These are phyloP conservation scores for Bruguiera hainesii DNA, from an alignment of 441 rosid genomes.

Conservation along the genomic window DNA sequence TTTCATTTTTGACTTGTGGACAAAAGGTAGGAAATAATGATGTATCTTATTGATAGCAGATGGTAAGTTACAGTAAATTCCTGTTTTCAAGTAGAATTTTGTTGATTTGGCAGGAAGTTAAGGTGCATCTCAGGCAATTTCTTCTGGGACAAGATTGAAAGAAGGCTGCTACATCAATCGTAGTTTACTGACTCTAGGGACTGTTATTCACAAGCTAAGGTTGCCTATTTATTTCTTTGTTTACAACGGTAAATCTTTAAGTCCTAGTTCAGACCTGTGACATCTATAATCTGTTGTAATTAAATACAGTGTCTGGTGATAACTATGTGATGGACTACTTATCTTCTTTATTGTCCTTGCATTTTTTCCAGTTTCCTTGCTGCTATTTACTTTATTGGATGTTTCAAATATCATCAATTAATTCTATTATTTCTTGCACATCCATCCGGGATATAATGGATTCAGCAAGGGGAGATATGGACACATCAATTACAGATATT, in stretches of 20 bases:
- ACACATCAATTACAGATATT: slow-evolving; percentile 43
- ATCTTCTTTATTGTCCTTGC: too few relatives aligned
- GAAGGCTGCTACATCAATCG: slow-evolving; percentile 49
- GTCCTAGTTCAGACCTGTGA: too few relatives aligned
- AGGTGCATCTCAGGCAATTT: slow-evolving; percentile 40
- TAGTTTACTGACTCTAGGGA: slow-evolving; percentile 44
- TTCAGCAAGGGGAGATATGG: slow-evolving; percentile 45
- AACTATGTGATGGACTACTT: too few relatives aligned
- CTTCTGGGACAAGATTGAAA: slow-evolving; percentile 39
- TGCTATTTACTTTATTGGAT: neutral
- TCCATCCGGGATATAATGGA: slow-evolving; percentile 1
- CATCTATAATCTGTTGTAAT: too few relatives aligned
- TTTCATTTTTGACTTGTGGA: neutral
- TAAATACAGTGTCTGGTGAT: too few relatives aligned
- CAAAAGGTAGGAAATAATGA: neutral
- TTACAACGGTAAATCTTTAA: too few relatives aligned
- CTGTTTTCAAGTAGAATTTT: slow-evolving; percentile 21
- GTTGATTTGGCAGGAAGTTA: slow-evolving; percentile 42
- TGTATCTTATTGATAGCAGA: neutral
- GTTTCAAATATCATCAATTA: neutral
- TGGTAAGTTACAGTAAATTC: neutral
- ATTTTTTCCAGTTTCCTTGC: neutral
- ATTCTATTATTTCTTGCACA: neutral
- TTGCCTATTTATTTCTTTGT: neutral
- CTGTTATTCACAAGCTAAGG: slow-evolving; percentile 41